Base-by-base conservation (phyloP, 257 asterid genomes). In the Capsicum baccatum region DNA sequence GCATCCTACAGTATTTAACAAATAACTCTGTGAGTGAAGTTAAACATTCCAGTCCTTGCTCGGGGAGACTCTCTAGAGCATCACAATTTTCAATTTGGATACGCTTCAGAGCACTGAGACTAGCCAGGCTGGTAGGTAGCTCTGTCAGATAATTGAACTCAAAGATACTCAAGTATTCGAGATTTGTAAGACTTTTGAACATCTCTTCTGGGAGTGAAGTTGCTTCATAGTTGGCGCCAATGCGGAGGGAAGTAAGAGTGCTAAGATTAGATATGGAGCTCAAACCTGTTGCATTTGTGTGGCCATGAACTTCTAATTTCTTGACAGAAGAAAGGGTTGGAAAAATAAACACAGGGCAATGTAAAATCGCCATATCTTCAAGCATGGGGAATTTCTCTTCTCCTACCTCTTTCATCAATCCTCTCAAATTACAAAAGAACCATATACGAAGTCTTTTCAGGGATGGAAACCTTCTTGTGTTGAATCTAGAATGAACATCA, bases 351-450 rank as follows among this genome's bases (percentile, higher is more conserved):
- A 37, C 4, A 39, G 79, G 79, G 54, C 54, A 69, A 14, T 39
- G 0, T 0, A 37, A 37, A 69, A 69, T 69, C 4, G 50, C 55
- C 79, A 69, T 69, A 12, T 68, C 79, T 39, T 69, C 55, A 0
- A 89, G 86, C n/a, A 67, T 14, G 17, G 92, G 84, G 63, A 84
- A 83, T 37, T 73, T 37, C 6, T 48, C n/a, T 57, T 21, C 35
- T 44, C 47, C 80, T 74, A 57, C 68, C 68, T 55, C 3, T 69
- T n/a, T 62, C 57, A 59, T 9, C 35, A 89, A 39, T 17, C 87
- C 85, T 82, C 70, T 85, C 33, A 87, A 86, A 63, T 62, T 56
- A 8, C 59, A 86, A 8, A 88, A 83, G 52, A 7, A 0, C 2
- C 0, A 0, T 70, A 86, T 80, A 0, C 0, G 0, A 7, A 89